Evolutionary conservation across 75 land plant species (phyloP), one percentile per base, ranked within the genome.

Genomic region (Adiantum capillusveneris): DNA sequence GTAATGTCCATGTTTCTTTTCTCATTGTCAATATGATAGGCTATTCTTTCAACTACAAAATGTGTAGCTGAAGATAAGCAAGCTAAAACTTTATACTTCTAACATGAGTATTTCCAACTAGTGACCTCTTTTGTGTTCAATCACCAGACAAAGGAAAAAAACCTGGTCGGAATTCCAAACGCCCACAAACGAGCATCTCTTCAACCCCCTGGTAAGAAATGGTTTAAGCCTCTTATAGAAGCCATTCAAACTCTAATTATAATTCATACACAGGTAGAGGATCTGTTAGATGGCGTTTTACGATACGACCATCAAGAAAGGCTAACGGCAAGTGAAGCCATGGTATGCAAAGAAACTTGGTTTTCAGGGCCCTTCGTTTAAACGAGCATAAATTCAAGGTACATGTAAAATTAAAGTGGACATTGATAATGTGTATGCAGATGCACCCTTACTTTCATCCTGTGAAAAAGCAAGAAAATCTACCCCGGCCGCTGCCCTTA

Each of bases 251-350:
- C 37, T 34, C 7, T 34, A 9, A 34, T 34, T 34, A 34, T 34
- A 5, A 50, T 50, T 7, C 17, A 46, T 46, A 14, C 43, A 6
- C 64, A 62, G 64, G 64, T 48, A 18, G 29, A 37, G 14, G 64
- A 62, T 62, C 44, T 62, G 9, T n/a, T 62, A 24, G 64, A 62
- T 48, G 43, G 44, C 22, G 58, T 62, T 3, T 41, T 62, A 17
- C 58, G 64, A 13, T 62, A 62, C 21, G 64, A 62, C 44, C 64
- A 62, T 44, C 64, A 62, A 7, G 64, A 62, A 12, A 42, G 64
- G 43, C n/a, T 62, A 21, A 62, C 64, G 1, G 64, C 64, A 1
- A 45, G 53, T 41, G 64, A 62, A 57, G 64, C 64, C 30, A 62
- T 62, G 64, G 64, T 62, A n/a, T n/a, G n/a, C n/a, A n/a, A n/a